Conservation (phyloP, 495 filamentous ascomycete species). For the Xylaria grammica region DNA sequence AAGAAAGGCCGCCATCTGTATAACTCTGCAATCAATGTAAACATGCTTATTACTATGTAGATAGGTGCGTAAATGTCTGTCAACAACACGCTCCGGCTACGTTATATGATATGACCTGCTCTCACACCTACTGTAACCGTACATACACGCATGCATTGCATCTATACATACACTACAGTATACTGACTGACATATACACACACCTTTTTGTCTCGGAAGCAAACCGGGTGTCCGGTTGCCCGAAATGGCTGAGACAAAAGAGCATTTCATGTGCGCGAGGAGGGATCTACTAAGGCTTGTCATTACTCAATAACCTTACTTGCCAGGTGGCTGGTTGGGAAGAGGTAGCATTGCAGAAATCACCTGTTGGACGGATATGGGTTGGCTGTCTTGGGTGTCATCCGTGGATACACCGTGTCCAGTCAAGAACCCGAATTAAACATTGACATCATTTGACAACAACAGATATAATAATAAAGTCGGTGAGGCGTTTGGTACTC, state of each 20-base stretch:
- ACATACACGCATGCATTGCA: no score
- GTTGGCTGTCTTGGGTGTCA: neutral
- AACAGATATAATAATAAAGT: slow-evolving; percentile 4
- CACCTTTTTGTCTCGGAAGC: no score
- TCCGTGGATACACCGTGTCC: slow-evolving; percentile 2
- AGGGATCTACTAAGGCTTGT: no score
- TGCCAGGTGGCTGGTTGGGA: neutral
- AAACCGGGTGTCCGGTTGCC: no score
- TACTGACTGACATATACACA: no score
- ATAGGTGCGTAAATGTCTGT: neutral
- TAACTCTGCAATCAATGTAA: neutral
- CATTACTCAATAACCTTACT: no score
- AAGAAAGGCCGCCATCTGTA: neutral
- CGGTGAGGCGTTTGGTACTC: slow-evolving; percentile 8
- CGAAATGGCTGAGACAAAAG: neutral
- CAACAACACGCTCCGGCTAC: neutral
- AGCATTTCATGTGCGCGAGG: no score
- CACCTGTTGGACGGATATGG: neutral
- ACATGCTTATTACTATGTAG: neutral
- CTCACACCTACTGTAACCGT: no score
- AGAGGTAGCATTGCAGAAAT: neutral
- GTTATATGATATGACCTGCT: neutral
- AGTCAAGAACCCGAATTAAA: neutral
- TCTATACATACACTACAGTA: no score
- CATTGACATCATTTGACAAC: neutral